Conservation (phyloP, 177 flowering plant species). For the Tripterygium wilfordii region DNA sequence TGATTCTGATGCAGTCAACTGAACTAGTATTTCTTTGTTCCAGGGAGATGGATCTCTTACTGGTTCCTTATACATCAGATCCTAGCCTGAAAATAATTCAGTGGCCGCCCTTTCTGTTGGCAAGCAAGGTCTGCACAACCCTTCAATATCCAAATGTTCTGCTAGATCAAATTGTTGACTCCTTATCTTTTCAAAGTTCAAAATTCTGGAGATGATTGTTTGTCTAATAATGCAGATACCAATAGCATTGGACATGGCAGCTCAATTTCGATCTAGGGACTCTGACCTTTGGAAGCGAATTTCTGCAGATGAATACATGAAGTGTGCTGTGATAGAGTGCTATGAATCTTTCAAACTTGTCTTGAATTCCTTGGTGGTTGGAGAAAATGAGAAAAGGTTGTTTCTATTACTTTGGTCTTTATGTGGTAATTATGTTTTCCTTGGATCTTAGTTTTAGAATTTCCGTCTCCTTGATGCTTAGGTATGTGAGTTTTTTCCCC, state of each 20-base stretch:
- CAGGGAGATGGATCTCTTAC: conserved; percentile 97
- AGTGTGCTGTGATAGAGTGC: conserved; percentile 95
- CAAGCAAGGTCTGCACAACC: conserved; percentile 74
- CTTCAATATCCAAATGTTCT: not conserved
- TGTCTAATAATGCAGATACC: conserved; percentile 79
- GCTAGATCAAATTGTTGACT: conserved; percentile 7
- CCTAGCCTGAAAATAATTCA: conserved; percentile 80
- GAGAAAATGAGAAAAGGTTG: conserved; percentile 96
- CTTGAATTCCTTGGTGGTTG: conserved; percentile 67
- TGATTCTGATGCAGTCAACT: conserved; percentile 4
- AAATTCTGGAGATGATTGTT: not conserved
- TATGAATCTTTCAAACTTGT: conserved; percentile 87
- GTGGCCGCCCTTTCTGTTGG: conserved; percentile 99
- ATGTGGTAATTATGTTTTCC: no score
- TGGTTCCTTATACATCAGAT: conserved; percentile 95
- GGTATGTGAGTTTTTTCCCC: no score
- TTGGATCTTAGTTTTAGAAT: no score
- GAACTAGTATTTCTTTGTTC: conserved; percentile 12
- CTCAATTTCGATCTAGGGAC: conserved; percentile 71
- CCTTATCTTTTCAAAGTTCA: conserved; percentile 1
- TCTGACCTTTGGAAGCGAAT: conserved; percentile 98
- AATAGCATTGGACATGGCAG: conserved; percentile 95
- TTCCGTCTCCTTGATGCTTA: no score
- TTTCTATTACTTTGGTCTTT: not conserved
- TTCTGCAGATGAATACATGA: conserved; percentile 96